phyloP scores from a whole-genome alignment of 1,284 basidiomycete species.

The Cutaneotrichosporon arboriforme region DNA sequence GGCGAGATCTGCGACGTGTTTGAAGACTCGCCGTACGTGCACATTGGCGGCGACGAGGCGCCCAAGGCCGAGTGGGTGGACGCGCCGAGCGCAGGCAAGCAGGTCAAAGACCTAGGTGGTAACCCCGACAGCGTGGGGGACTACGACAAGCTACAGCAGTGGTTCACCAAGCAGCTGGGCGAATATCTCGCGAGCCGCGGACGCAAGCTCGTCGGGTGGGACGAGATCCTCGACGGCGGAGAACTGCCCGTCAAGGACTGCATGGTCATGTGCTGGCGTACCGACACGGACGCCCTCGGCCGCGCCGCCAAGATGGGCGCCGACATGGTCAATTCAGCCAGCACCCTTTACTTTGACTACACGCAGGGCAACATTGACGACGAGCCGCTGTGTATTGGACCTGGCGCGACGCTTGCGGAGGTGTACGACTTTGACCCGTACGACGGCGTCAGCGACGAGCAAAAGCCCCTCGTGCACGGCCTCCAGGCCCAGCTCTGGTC shows the following conservation, averaged over 20 bases:
- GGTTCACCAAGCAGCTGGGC: constrained; percentile 14
- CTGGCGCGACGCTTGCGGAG: constrained; percentile 8
- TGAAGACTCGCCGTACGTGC: constrained; percentile 11
- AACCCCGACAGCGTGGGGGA: background rate
- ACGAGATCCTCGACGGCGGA: constrained; percentile 23
- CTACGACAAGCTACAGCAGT: constrained; percentile 15
- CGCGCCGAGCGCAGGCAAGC: background rate
- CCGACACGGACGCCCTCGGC: constrained; percentile 7
- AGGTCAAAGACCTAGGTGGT: constrained; percentile 8
- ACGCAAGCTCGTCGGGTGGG: constrained; percentile 18
- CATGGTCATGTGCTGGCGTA: constrained; percentile 17
- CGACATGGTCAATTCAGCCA: constrained; percentile 12
- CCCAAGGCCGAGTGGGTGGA: constrained; percentile 18
- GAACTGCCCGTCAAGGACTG: constrained; percentile 6
- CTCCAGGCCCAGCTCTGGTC: constrained; percentile 19
- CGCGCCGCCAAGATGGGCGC: constrained; percentile 8
- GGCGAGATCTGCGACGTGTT: constrained; percentile 17
- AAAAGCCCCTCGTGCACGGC: constrained; percentile 12
- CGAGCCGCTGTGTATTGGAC: constrained; percentile 13
- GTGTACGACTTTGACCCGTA: constrained; percentile 16
- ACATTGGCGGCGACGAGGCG: constrained; percentile 19
- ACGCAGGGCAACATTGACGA: constrained; percentile 8
- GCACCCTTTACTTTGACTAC: constrained; percentile 18
- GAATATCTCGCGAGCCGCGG: constrained; percentile 9
- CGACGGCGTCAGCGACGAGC: constrained; percentile 6